These are phyloP conservation scores for Penicillium egyptiacum DNA, from an alignment of 495 filamentous ascomycete genomes.

Conservation along the genomic window DNA sequence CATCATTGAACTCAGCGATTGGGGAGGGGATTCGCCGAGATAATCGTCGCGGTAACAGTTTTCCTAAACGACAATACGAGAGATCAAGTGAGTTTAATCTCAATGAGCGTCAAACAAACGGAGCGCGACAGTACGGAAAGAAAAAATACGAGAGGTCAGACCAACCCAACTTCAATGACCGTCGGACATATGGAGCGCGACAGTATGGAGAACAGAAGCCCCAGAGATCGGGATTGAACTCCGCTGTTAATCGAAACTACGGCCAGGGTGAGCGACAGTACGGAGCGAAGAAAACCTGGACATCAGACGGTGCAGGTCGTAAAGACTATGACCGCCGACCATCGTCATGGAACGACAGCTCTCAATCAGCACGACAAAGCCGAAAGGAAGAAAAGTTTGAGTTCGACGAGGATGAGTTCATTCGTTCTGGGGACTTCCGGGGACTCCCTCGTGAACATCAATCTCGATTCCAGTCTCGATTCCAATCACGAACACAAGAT, in stretches of 20 bases:
- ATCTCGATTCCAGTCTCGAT: constrained; percentile 11
- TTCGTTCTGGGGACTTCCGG: constrained; percentile 37
- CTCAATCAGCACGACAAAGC: not conserved
- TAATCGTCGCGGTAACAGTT: constrained; percentile 8
- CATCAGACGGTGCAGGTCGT: not conserved
- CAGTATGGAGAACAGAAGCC: not conserved
- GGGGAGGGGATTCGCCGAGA: constrained; percentile 47
- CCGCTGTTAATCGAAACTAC: not conserved
- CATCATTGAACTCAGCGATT: constrained; percentile 59
- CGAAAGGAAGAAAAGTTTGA: constrained; percentile 5
- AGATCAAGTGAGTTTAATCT: not conserved
- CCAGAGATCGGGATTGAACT: not conserved
- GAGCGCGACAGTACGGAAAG: not conserved
- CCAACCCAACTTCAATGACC: not conserved
- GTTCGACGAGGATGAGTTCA: constrained; percentile 39
- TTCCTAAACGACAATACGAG: not conserved
- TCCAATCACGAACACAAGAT: not conserved
- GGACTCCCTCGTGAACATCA: constrained; percentile 31
- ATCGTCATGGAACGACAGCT: not conserved
- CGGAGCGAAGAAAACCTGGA: not conserved
- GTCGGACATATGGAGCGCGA: not conserved
- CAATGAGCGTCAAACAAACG: not conserved
- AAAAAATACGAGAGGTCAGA: not conserved
- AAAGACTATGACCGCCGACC: not conserved
- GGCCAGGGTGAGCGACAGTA: not conserved